These are phyloP conservation scores for Ophiocordyceps sinensis DNA, from an alignment of 2,329 filamentous ascomycete genomes.

Conservation along the genomic window DNA sequence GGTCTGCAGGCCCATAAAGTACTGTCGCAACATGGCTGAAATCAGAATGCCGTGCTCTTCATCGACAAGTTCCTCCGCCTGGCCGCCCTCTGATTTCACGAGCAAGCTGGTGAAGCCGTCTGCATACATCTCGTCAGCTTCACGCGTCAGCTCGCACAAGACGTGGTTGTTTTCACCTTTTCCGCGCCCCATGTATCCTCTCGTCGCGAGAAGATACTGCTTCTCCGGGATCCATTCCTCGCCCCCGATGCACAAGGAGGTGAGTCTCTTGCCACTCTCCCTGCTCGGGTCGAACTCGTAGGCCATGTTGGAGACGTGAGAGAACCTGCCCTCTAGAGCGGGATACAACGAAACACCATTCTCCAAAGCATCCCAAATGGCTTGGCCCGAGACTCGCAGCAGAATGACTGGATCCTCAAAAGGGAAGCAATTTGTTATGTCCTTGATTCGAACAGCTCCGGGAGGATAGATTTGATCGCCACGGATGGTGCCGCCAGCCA, in stretches of 20 bases:
- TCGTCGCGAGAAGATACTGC: constrained; percentile 60
- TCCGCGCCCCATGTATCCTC: constrained; percentile 79
- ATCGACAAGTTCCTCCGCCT: constrained; percentile 62
- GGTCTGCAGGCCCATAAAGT: constrained; percentile 76
- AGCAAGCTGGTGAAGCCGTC: constrained; percentile 70
- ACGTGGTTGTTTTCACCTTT: constrained; percentile 32
- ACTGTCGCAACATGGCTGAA: constrained; percentile 74
- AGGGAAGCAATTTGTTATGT: constrained; percentile 80
- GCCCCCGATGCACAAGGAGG: constrained; percentile 45
- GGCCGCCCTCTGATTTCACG: constrained; percentile 61
- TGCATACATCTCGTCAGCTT: constrained; percentile 5
- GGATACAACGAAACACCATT: constrained; percentile 72
- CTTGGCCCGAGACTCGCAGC: constrained; percentile 54
- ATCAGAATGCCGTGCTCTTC: constrained; percentile 83
- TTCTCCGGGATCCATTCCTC: constrained; percentile 45
- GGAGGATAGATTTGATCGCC: constrained; percentile 82
- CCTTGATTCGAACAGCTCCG: constrained; percentile 61
- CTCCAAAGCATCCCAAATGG: constrained; percentile 66
- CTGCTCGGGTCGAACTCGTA: constrained; percentile 57
- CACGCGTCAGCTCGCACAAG: not conserved
- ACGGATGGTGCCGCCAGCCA: constrained; percentile 74
- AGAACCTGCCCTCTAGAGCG: constrained; percentile 69
- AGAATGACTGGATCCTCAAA: constrained; percentile 85
- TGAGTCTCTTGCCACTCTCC: constrained; percentile 47
- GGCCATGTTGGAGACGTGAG: constrained; percentile 72